Conservation (phyloP, 2,329 filamentous ascomycete species). For the Passalora sequoiae region DNA sequence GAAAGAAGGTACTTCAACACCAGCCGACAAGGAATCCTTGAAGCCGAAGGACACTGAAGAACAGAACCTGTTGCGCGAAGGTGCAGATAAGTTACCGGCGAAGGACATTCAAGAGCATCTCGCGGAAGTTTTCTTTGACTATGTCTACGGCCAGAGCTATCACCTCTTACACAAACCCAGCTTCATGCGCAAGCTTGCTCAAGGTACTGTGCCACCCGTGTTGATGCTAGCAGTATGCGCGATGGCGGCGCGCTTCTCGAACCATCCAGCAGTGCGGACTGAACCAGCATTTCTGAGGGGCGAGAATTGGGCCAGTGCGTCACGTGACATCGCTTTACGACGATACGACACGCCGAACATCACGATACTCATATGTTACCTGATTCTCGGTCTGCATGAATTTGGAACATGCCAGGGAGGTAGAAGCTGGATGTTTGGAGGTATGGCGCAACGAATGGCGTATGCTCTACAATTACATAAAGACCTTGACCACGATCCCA, state of each 20-base stretch:
- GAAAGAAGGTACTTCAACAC: conserved; percentile 29
- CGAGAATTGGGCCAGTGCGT: conserved; percentile 82
- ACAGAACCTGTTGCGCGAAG: conserved; percentile 72
- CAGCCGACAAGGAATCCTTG: conserved; percentile 10
- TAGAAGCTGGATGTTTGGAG: conserved; percentile 90
- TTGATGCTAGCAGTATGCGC: conserved; percentile 91
- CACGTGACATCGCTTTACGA: conserved; percentile 79
- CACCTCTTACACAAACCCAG: conserved; percentile 93
- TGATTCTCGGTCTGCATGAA: conserved; percentile 86
- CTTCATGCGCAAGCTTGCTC: conserved; percentile 82
- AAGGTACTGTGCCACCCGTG: conserved; percentile 78
- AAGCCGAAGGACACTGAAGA: conserved; percentile 58
- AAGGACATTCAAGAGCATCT: conserved; percentile 90
- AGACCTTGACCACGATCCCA: conserved; percentile 69
- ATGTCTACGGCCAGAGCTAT: conserved; percentile 91
- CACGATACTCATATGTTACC: conserved; percentile 84
- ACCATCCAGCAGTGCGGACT: conserved; percentile 71
- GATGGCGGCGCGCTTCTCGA: conserved; percentile 90
- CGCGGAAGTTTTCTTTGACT: conserved; percentile 91
- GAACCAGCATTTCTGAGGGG: conserved; percentile 80
- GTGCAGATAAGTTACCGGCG: conserved; percentile 72
- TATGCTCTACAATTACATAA: conserved; percentile 91
- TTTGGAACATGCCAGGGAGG: conserved; percentile 97
- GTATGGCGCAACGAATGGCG: conserved; percentile 93
- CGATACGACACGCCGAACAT: conserved; percentile 94